Evolutionary conservation across 495 filamentous ascomycete genomes (phyloP), one percentile per base, ranked within the genome.

Genomic region (Chaetomium fimeti): DNA sequence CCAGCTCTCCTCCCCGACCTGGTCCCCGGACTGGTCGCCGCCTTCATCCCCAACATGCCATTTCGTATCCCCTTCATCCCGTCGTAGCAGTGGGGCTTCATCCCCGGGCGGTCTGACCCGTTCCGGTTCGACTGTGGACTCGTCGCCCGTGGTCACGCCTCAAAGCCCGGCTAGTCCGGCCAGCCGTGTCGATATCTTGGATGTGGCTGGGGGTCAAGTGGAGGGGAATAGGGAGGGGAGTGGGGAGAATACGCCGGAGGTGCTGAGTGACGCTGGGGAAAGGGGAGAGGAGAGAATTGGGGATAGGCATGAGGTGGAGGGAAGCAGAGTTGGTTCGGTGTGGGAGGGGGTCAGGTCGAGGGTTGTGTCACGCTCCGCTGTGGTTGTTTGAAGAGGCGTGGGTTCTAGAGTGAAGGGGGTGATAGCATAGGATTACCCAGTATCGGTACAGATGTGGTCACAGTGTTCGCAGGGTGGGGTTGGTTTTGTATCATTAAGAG

Each of bases 11-110:
- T 57, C 54, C 11, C 54, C 55, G 3, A 15, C 20, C 55, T 40
- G 28, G 29, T 52, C 32, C 16, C 59, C 29, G 1, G 47, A 61
- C 12, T 52, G 32, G 59, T 51, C 59, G 3, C 45, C 45, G 16
- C 59, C 43, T 5, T 51, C 32, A 5, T 48, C 57, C 0, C 32
- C 45, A n/a, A 13, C 25, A 1, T n/a, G 5, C 15, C 16, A 32
- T 16, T 16, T 22, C 3, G 42, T 27, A 2, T 51, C 59, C 0
- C 58, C 48, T 6, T 29, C 47, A 3, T n/a, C 27, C 27, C 25
- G 20, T 47, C 4, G 20, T 18, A 22, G 24, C 16, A 48, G 25
- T 25, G 25, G 6, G 18, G 3, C 24, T 3, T 32, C 29, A 15
- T 32, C 40, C 4, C 13, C 45, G n/a, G 45, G 45, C 16, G 18